Base-by-base conservation (phyloP, 345 rosid species). In the Salix koriyanagi region DNA sequence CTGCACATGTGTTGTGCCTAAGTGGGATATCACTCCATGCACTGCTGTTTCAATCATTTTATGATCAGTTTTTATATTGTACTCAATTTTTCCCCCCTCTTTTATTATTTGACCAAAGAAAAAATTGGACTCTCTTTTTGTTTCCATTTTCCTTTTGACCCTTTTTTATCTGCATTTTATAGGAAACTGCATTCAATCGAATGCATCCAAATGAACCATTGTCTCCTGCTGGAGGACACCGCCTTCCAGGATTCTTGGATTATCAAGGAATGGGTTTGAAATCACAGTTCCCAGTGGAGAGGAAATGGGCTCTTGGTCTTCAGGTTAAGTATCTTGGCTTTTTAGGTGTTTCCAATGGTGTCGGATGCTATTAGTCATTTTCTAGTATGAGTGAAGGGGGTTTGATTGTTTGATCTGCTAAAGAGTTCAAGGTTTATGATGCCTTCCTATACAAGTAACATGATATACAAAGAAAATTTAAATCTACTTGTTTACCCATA, bases 251-350 rank as follows among this genome's bases (percentile, higher is more conserved):
- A 75, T 88, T 83, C 75, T 87, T 88, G 83, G 98, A 96, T 69
- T 91, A 87, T 79, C 97, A 89, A 81, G 97, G 91, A 77, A 83
- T 81, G 58, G 88, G 92, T 70, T 79, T 86, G 70, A 87, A 88
- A 75, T 79, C 92, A 62, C 94, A 91, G 80, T 81, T 76, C 77
- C 88, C 87, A 12, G 85, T 75, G 69, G 92, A 89, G 68, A 86
- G 91, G 83, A 96, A 93, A 88, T 96, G 97, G 97, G 92, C 94
- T 81, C 95, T 96, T 78, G 98, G 99, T 72, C 90, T 96, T 76
- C 94, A 94, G 97, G 99, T 96, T 37, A 77, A 74, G 73, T 80
- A 72, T 58, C 21, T 80, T 62, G 66, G 54, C 80, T 34, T 65
- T 77, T 32, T 36, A 34, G 18, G 65, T 48, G 26, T 58, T 58